Percentiles rank a stretch among this genome's conserved stretches.
Evolutionary conservation across 495 filamentous ascomycete species (phyloP).

Genomic region (Terfezia boudieri): DNA sequence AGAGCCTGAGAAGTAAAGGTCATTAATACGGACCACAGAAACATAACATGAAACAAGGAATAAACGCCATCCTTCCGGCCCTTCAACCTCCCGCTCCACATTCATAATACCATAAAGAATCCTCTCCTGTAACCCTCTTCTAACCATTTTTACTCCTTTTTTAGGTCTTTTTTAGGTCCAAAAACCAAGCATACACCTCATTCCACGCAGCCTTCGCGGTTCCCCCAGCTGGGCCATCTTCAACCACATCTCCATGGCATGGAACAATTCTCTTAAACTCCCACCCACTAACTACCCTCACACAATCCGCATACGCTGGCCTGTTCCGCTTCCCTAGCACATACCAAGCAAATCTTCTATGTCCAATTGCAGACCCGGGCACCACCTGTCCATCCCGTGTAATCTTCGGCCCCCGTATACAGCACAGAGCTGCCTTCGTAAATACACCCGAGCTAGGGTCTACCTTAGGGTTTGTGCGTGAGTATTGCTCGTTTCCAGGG

Average conservation of each 20-base stretch:
- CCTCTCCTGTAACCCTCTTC: no score
- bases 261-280: slow-evolving; percentile 74
- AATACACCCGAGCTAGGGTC: slow-evolving; percentile 32
- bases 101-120: no score
- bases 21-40: no score
- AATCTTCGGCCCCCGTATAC: not conserved
- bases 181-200: slow-evolving; percentile 70
- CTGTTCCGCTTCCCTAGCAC: slow-evolving; percentile 39
- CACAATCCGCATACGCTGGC: slow-evolving; percentile 41
- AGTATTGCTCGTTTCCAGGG: slow-evolving; percentile 70
- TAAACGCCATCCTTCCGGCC: no score
- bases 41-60: no score
- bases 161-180: slow-evolving; percentile 21
- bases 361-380: slow-evolving; percentile 39
- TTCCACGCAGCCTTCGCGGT: slow-evolving; percentile 54
- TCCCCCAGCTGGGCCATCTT: slow-evolving; percentile 20
- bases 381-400: slow-evolving; percentile 20
- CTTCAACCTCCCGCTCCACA: no score
- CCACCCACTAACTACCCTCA: slow-evolving; percentile 50
- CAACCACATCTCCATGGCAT: slow-evolving; percentile 83
- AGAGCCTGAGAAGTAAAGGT: no score
- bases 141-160: no score
- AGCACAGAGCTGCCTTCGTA: slow-evolving; percentile 33
- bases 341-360: slow-evolving; percentile 73
- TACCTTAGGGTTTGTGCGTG: slow-evolving; percentile 25